Base-by-base conservation (phyloP, 306 rosid species). In the Luffa aegyptiaca region DNA sequence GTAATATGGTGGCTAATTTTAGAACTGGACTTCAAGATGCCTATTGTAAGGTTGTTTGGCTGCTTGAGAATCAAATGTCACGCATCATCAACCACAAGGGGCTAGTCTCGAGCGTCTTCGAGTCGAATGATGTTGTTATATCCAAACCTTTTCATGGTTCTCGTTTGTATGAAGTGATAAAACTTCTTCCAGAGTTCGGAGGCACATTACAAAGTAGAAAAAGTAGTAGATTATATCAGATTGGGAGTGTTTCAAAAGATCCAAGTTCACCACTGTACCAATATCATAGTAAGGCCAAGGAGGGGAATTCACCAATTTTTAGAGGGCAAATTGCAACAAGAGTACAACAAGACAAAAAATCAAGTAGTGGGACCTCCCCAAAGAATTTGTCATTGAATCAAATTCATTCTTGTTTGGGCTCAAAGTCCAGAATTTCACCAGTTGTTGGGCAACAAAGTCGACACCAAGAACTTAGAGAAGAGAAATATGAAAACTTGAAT, bases 171-270 rank as follows among this genome's bases (percentile, higher is more conserved):
- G 79, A 89, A 46, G 86, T 87, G 21, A 80, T 86, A 21, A 80
- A 76, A 81, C 86, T 88, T 83, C 92, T 94, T 86, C 96, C 98
- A 7, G 93, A 92, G 83, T 89, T 75, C 76, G 92, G 89, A 11
- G 92, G 92, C 41, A 65, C 53, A 63, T 74, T 78, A 79, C 68
- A 76, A 16, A 83, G 57, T 13, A 72, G 7, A 33, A 51, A 76
- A 7, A 66, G 36, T 7, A 14, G 5, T 20, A 85, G 16, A 49
- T 72, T 17, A 31, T 64, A 14, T 48, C 37, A 33, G 59, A 13
- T 3, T 46, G 77, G 10, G 21, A 72, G 10, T 48, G 77, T 72
- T 72, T 11, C 76, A 44, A 42, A 70, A 5, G 55, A 70, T 70
- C 58, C 26, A 72, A 72, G 26, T 74, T 56, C 82, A 17, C 42